Conservation (phyloP, 2,329 filamentous ascomycete genomes). For the Colletotrichum melonis region DNA sequence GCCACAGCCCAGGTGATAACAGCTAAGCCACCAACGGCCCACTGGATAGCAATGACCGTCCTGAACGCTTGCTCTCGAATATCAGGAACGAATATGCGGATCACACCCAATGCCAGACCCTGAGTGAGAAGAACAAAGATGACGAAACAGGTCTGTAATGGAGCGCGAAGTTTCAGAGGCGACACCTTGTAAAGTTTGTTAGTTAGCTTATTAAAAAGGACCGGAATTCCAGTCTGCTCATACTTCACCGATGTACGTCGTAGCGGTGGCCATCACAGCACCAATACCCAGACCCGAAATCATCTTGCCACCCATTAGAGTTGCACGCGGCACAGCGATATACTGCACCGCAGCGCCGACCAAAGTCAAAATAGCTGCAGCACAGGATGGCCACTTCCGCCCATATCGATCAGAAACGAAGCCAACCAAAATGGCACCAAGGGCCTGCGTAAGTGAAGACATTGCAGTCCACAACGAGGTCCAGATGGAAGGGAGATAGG, state of each 20-base stretch:
- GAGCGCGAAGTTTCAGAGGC: no score
- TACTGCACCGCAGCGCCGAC: not conserved
- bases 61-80: constrained; percentile 8
- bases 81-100: constrained; percentile 3
- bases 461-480: not conserved
- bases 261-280: no score
- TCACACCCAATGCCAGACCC: no score
- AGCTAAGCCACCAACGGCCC: not conserved
- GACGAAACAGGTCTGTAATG: no score
- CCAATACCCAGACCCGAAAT: no score
- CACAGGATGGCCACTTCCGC: not conserved
- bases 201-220: no score
- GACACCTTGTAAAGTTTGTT: no score
- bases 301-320: not conserved
- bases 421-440: not conserved
- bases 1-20: not conserved
- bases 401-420: not conserved
- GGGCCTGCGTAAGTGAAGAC: not conserved
- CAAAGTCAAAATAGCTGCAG: not conserved
- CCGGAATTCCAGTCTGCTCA: no score
- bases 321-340: not conserved
- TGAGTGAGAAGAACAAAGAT: no score
- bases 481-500: not conserved
- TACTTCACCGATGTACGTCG: no score
- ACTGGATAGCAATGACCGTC: constrained; percentile 8